Percentiles rank a stretch among this genome's conserved stretches.
Conservation (phyloP, 148 eudicot genomes). For the Talinum fruticosum region DNA sequence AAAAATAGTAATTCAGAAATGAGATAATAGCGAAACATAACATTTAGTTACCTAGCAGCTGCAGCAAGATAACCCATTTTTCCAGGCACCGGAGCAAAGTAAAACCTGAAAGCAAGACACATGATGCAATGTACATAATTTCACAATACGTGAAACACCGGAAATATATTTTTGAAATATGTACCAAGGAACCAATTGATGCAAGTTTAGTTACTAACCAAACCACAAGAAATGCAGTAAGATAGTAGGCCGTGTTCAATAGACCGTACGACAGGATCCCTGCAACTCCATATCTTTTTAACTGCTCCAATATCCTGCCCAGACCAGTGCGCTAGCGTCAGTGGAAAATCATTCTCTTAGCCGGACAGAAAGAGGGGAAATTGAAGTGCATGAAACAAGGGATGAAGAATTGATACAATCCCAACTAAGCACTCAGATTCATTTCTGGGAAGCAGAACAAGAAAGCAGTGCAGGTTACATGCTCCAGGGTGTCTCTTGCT, state of each 20-base stretch:
- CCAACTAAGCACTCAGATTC: not conserved
- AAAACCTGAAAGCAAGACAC: constrained; percentile 44
- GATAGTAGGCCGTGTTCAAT: constrained; percentile 71
- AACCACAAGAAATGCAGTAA: constrained; percentile 65
- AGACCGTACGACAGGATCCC: constrained; percentile 76
- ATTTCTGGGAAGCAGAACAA: not conserved
- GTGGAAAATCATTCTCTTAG: not conserved
- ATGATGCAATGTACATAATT: constrained; percentile 10
- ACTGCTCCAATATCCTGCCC: constrained; percentile 45
- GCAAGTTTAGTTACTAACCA: constrained; percentile 39
- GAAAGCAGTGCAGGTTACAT: not conserved
- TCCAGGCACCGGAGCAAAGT: constrained; percentile 78
- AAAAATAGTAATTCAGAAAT: not conserved
- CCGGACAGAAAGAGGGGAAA: not conserved
- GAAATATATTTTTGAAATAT: not conserved
- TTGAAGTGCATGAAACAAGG: not conserved
- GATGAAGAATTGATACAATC: not conserved
- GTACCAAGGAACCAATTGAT: not conserved
- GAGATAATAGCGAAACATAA: not conserved
- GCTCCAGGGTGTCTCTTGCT: constrained; percentile 3
- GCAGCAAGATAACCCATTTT: constrained; percentile 83
- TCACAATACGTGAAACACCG: not conserved
- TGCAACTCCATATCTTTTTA: constrained; percentile 66
- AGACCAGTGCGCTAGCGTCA: constrained; percentile 16
- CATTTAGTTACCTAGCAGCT: constrained; percentile 41